phyloP scores from a whole-genome alignment of 1,284 basidiomycete genomes.

The Kwoniella shivajii region DNA sequence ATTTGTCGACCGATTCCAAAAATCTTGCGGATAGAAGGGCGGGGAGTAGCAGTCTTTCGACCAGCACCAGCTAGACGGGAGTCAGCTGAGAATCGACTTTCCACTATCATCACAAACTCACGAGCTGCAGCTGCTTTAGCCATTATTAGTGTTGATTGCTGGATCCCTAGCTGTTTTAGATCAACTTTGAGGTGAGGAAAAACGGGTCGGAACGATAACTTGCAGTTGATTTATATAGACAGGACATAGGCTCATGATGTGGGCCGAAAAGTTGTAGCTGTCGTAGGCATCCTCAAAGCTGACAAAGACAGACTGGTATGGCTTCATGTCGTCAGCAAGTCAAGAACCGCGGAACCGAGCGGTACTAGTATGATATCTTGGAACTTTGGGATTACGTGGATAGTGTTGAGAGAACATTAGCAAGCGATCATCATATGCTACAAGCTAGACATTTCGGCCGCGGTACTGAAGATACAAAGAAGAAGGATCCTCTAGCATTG shows the following conservation, averaged over 20 bases:
- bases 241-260: background rate
- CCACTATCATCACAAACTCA: constrained; percentile 4
- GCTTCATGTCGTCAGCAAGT: background rate
- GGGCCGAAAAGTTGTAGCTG: background rate
- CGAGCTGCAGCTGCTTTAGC: constrained; percentile 8
- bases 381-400: too few species aligned
- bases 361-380: too few species aligned
- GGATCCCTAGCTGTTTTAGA: too few species aligned
- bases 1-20: constrained; percentile 15
- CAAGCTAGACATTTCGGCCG: background rate
- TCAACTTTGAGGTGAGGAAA: background rate
- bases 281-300: background rate
- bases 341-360: background rate
- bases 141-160: constrained; percentile 1
- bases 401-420: background rate
- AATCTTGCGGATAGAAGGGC: background rate
- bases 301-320: background rate
- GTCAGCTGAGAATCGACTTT: background rate
- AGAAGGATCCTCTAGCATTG: background rate
- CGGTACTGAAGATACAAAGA: background rate
- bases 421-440: background rate
- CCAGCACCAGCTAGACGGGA: background rate
- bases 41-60: background rate
- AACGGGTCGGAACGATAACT: background rate
- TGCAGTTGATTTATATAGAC: background rate